Evolutionary conservation across 75 land plant genomes (phyloP).

Genomic region (Chamaecyparis obtusa): DNA sequence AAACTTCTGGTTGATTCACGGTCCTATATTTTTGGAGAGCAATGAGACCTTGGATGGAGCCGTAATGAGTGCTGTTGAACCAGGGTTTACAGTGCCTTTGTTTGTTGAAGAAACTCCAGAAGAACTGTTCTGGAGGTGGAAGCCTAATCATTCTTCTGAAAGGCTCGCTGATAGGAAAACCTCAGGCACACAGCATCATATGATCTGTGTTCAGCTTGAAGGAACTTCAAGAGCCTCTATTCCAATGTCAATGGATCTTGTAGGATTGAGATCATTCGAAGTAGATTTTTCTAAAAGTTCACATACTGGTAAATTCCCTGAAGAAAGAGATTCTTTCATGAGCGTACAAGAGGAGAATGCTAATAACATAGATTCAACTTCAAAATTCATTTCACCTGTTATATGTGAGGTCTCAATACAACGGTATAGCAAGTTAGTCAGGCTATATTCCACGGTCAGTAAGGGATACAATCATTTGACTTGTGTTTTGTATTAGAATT

Average conservation of each 20-base stretch:
- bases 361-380: background rate
- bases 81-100: slow-evolving; percentile 73
- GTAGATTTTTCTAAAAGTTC: slow-evolving; percentile 59
- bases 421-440: slow-evolving; percentile 77
- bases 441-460: slow-evolving; percentile 87
- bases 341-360: slow-evolving; percentile 19
- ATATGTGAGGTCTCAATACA: slow-evolving; percentile 90
- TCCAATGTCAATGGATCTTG: slow-evolving; percentile 95
- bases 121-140: slow-evolving; percentile 34
- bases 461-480: background rate
- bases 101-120: slow-evolving; percentile 69
- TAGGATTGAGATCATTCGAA: slow-evolving; percentile 77
- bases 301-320: slow-evolving; percentile 9
- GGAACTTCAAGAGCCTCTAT: slow-evolving; percentile 76
- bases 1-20: slow-evolving; percentile 48
- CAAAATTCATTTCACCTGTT: slow-evolving; percentile 70
- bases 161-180: slow-evolving; percentile 42
- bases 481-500: background rate
- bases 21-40: slow-evolving; percentile 22
- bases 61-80: slow-evolving; percentile 39
- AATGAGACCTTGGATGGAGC: slow-evolving; percentile 24
- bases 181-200: slow-evolving; percentile 54
- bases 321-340: slow-evolving; percentile 6
- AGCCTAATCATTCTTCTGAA: slow-evolving; percentile 50
- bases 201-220: slow-evolving; percentile 81